phyloP scores from a whole-genome alignment of 345 rosid genomes.

The Litchi chinensis region DNA sequence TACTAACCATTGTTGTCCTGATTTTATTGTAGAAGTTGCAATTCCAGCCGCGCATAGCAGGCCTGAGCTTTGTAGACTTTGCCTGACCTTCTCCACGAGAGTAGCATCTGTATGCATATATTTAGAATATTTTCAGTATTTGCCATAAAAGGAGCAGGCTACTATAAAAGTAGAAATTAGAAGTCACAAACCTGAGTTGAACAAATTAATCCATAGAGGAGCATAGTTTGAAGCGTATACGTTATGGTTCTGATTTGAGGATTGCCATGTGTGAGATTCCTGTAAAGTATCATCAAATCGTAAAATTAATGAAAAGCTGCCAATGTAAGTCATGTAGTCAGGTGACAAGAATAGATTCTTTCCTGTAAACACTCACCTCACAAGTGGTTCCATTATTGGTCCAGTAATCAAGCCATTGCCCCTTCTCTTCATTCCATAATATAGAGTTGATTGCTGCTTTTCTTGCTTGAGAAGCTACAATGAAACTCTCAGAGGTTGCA shows the following conservation, averaged over 20 bases:
- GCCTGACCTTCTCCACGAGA: conserved; percentile 56
- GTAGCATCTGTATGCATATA: conserved; percentile 45
- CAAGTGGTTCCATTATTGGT: conserved; percentile 26
- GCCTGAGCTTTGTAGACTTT: conserved; percentile 65
- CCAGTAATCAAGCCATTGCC: conserved; percentile 97
- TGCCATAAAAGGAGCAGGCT: background rate
- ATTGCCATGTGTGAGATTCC: conserved; percentile 63
- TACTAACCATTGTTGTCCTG: conserved; percentile 79
- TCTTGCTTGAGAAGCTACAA: conserved; percentile 61
- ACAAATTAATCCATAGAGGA: conserved; percentile 75
- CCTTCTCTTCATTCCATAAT: conserved; percentile 72
- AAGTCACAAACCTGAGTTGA: conserved; percentile 64
- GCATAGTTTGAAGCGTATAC: conserved; percentile 78
- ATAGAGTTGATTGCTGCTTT: conserved; percentile 54
- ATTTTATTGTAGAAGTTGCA: conserved; percentile 64
- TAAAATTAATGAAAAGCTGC: background rate
- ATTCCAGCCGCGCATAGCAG: conserved; percentile 69
- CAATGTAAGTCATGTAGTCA: background rate
- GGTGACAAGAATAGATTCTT: background rate
- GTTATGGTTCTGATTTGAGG: conserved; percentile 61
- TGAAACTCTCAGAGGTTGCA: conserved; percentile 42
- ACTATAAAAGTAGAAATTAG: background rate
- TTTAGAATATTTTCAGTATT: background rate
- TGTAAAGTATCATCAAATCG: conserved; percentile 17
- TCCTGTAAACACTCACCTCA: conserved; percentile 26